These are phyloP conservation scores for Stylosanthes scabra DNA, from an alignment of 331 rosid species.

Conservation along the genomic window DNA sequence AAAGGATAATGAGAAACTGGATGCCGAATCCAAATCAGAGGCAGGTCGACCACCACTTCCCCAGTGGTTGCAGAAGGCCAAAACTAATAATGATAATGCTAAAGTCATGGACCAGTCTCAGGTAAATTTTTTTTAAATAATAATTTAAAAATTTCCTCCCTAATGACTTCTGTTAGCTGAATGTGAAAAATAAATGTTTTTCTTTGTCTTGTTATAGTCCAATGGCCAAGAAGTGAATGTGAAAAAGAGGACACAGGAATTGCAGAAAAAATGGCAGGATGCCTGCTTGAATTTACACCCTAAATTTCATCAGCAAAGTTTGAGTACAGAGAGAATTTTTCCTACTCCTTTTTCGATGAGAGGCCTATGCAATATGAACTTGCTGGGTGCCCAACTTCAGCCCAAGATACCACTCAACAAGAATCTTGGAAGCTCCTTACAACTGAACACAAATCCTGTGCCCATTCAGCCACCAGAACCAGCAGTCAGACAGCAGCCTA, in stretches of 20 bases:
- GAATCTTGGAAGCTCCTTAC: slow-evolving; percentile 67
- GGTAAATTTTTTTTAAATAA: slow-evolving; percentile 50
- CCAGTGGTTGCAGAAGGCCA: slow-evolving; percentile 88
- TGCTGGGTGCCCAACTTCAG: slow-evolving; percentile 62
- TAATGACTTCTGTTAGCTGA: not conserved
- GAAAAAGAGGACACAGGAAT: slow-evolving; percentile 65
- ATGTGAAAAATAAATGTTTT: slow-evolving; percentile 6
- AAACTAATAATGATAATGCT: slow-evolving; percentile 50
- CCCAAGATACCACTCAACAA: slow-evolving; percentile 69
- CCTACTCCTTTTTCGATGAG: slow-evolving; percentile 60
- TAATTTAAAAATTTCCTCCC: not conserved
- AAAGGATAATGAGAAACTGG: slow-evolving; percentile 66
- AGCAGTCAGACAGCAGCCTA: slow-evolving; percentile 45
- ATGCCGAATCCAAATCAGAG: slow-evolving; percentile 55
- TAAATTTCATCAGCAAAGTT: slow-evolving; percentile 70
- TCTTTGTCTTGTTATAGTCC: slow-evolving; percentile 46
- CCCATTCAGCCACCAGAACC: slow-evolving; percentile 51
- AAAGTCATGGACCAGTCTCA: slow-evolving; percentile 56
- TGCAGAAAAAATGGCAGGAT: slow-evolving; percentile 86
- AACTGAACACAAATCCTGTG: slow-evolving; percentile 53
- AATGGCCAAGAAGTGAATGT: slow-evolving; percentile 50
- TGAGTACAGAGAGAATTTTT: slow-evolving; percentile 57
- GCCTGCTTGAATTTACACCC: slow-evolving; percentile 75
- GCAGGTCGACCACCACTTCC: slow-evolving; percentile 64
- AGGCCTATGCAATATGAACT: slow-evolving; percentile 54